These are phyloP conservation scores for Lachnellula willkommii DNA, from an alignment of 2,329 filamentous ascomycete genomes.

Conservation along the genomic window DNA sequence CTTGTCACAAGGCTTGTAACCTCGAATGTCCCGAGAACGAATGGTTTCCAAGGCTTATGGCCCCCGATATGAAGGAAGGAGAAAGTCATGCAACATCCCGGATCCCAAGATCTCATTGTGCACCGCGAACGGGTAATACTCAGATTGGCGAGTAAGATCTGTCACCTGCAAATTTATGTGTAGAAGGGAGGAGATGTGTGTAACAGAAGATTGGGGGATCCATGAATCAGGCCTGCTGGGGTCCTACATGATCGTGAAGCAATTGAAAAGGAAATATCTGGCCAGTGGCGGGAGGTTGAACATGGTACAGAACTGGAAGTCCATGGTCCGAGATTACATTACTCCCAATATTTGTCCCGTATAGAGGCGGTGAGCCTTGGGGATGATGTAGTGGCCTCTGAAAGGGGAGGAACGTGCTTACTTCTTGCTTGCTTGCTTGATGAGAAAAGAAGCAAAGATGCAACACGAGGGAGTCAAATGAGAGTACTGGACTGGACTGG, in stretches of 20 bases:
- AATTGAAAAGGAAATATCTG: background rate
- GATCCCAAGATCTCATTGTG: slow-evolving; percentile 23
- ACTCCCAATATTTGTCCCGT: background rate
- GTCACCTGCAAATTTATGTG: background rate
- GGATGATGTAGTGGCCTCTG: too few relatives aligned
- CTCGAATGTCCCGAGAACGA: background rate
- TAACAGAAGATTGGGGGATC: background rate
- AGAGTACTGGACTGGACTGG: too few relatives aligned
- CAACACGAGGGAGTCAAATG: too few relatives aligned
- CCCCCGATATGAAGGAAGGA: background rate
- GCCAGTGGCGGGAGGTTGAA: background rate
- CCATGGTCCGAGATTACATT: background rate
- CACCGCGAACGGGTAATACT: slow-evolving; percentile 7
- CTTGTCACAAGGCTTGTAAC: background rate
- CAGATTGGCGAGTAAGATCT: slow-evolving; percentile 24
- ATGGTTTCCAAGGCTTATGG: background rate
- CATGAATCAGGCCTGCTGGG: background rate
- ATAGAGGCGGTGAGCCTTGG: too few relatives aligned
- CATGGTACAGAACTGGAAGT: background rate
- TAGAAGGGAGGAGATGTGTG: background rate
- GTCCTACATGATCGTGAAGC: background rate
- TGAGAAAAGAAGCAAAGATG: too few relatives aligned
- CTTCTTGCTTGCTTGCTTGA: too few relatives aligned
- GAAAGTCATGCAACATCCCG: slow-evolving; percentile 12
- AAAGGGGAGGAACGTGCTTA: too few relatives aligned